These are phyloP conservation scores for Phialocephala sp. DNA, from an alignment of 2,329 filamentous ascomycete genomes.

Conservation along the genomic window DNA sequence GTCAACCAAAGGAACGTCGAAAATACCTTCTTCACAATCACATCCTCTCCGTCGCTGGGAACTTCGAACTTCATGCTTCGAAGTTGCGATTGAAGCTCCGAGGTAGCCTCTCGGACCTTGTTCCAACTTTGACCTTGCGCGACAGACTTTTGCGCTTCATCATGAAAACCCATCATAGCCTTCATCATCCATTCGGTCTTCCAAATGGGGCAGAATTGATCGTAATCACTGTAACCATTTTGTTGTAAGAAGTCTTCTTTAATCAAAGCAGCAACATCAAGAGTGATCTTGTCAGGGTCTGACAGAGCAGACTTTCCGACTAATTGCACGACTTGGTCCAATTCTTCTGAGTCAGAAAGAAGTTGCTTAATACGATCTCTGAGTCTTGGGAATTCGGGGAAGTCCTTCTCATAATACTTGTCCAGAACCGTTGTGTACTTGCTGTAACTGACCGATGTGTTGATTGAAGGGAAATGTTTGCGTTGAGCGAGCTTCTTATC, in stretches of 20 bases:
- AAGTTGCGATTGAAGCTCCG: conserved; percentile 83
- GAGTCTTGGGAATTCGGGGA: conserved; percentile 90
- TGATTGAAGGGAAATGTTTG: conserved; percentile 99
- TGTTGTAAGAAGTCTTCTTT: conserved; percentile 99
- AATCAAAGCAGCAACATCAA: conserved; percentile 87
- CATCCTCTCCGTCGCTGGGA: conserved; percentile 82
- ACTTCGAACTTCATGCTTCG: conserved; percentile 97
- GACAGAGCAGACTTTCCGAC: conserved; percentile 97
- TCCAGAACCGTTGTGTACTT: conserved; percentile 92
- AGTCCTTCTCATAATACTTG: conserved; percentile 92
- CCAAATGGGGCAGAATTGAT: conserved; percentile 99
- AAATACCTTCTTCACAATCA: conserved; percentile 80
- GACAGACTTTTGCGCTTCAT: conserved; percentile 95
- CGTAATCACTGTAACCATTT: conserved; percentile 98
- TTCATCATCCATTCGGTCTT: conserved; percentile 99
- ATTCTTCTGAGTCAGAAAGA: conserved; percentile 91
- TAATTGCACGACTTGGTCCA: conserved; percentile 98
- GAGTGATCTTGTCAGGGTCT: conserved; percentile 96
- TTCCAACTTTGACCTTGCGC: conserved; percentile 88
- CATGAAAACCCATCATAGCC: conserved; percentile 97
- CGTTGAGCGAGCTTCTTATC: conserved; percentile 99
- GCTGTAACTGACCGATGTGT: conserved; percentile 92
- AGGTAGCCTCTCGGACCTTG: conserved; percentile 90
- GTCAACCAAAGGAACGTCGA: not conserved
- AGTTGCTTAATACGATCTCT: conserved; percentile 94